phyloP scores from a whole-genome alignment of 2,329 filamentous ascomycete species.

The Trichoderma aggressivum region DNA sequence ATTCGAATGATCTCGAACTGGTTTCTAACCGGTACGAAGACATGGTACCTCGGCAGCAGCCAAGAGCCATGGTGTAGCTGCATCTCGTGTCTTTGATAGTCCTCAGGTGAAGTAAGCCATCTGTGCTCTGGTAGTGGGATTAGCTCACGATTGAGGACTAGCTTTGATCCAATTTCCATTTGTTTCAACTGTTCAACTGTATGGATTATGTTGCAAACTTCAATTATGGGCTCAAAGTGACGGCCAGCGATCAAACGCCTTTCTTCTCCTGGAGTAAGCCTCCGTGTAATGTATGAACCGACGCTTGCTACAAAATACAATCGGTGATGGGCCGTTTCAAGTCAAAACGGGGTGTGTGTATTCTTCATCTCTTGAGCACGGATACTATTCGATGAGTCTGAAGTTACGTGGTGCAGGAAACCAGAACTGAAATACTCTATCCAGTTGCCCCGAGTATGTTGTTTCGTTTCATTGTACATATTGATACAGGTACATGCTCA shows the following conservation, averaged over 20 bases:
- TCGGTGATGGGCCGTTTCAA: background rate
- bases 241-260: background rate
- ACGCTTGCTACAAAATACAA: background rate
- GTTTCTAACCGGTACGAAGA: conserved; percentile 56
- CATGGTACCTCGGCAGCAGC: conserved; percentile 51
- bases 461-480: conserved; percentile 36
- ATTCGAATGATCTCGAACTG: conserved; percentile 46
- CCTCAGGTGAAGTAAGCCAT: conserved; percentile 5
- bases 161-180: conserved; percentile 4
- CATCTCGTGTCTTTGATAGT: background rate
- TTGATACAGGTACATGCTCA: conserved; percentile 29
- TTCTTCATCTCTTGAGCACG: background rate
- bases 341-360: background rate
- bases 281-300: background rate
- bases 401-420: background rate
- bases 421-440: background rate
- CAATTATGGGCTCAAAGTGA: background rate
- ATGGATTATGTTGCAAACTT: background rate
- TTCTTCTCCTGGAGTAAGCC: background rate
- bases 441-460: conserved; percentile 16
- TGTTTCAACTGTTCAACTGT: conserved; percentile 6
- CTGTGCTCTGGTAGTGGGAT: conserved; percentile 19
- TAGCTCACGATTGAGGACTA: conserved; percentile 3
- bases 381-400: background rate
- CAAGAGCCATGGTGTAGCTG: conserved; percentile 41